phyloP scores from a whole-genome alignment of 495 filamentous ascomycete species.

The Penicillium subrubescens region DNA sequence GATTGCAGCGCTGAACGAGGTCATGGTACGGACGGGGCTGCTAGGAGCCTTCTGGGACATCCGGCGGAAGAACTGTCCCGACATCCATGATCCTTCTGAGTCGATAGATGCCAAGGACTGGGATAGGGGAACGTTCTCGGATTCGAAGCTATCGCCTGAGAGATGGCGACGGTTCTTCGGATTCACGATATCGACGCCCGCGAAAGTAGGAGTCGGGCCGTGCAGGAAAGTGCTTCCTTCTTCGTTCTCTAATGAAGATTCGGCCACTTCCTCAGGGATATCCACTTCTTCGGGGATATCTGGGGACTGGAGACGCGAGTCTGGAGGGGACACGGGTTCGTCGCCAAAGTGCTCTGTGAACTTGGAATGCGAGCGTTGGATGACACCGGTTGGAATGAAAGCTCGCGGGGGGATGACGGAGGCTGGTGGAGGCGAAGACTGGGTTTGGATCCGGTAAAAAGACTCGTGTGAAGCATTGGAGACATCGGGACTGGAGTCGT shows the following conservation, averaged over 20 bases:
- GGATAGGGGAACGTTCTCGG: slow-evolving; percentile 54
- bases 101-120: slow-evolving; percentile 85
- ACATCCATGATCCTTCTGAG: slow-evolving; percentile 91
- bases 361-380: slow-evolving; percentile 80
- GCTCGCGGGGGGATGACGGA: slow-evolving; percentile 41
- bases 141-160: slow-evolving; percentile 39
- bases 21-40: slow-evolving; percentile 48
- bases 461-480: slow-evolving; percentile 89
- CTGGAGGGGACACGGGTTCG: slow-evolving; percentile 76
- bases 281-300: slow-evolving; percentile 44
- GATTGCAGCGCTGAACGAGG: slow-evolving; percentile 36
- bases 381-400: slow-evolving; percentile 53
- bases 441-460: slow-evolving; percentile 53
- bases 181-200: slow-evolving; percentile 32
- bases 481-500: slow-evolving; percentile 57
- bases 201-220: slow-evolving; percentile 26
- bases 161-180: slow-evolving; percentile 30
- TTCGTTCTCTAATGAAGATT: slow-evolving; percentile 31
- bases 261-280: slow-evolving; percentile 38
- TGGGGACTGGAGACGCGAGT: slow-evolving; percentile 74
- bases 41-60: slow-evolving; percentile 47
- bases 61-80: slow-evolving; percentile 62
- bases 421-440: slow-evolving; percentile 36
- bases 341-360: slow-evolving; percentile 94
- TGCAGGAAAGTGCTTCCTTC: slow-evolving; percentile 19